Base-by-base conservation (phyloP, 768 basidiomycete genomes). In the Rhodotorula graminis region DNA sequence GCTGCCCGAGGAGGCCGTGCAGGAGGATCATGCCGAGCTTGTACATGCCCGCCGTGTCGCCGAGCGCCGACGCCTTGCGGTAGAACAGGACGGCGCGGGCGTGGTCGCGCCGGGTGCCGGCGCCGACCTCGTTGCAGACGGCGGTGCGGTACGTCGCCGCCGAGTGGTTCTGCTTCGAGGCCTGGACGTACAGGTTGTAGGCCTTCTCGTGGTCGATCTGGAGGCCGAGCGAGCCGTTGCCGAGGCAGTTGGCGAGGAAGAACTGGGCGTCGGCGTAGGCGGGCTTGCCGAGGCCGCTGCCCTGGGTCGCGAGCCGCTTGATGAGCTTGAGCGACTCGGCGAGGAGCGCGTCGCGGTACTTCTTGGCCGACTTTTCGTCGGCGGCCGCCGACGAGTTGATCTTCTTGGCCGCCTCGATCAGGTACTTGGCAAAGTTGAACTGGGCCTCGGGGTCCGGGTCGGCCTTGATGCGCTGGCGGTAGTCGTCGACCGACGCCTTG, bases 381-480 rank as follows among this genome's bases (percentile, higher is more conserved):
- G 70, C 58, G 16, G 63, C 61, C 14, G 88, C 86, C 42, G 86
- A 84, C 18, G 85, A 82, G 27, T 91, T 87, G 64, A 78, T 76
- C 81, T 93, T 89, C 83, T 91, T 93, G 23, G 96, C 96, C 44
- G 96, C 96, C 78, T 98, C 96, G 80, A 99, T 93, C 70, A 99
- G 88, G 81, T 98, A 99, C 82, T 95, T 97, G n/a, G 94, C 92
- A 80, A 96, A 99, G 37, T 90, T 84, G 81, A 97, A 98, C 80
- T 98, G 96, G 37, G 94, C 92, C 81, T 98, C 96, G 1, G 95
- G 95, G 80, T 99, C 96, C 4, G 94, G 94, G 81, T 99, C 96
- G 42, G 87, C 89, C 82, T 98, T 98, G 83, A 99, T 96, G 64
- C 96, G 88, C 68, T 90, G 89, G 29, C 96, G 91, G 82, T 99